These are phyloP conservation scores for Rosa hybrid DNA, from an alignment of 331 rosid species.

Conservation along the genomic window DNA sequence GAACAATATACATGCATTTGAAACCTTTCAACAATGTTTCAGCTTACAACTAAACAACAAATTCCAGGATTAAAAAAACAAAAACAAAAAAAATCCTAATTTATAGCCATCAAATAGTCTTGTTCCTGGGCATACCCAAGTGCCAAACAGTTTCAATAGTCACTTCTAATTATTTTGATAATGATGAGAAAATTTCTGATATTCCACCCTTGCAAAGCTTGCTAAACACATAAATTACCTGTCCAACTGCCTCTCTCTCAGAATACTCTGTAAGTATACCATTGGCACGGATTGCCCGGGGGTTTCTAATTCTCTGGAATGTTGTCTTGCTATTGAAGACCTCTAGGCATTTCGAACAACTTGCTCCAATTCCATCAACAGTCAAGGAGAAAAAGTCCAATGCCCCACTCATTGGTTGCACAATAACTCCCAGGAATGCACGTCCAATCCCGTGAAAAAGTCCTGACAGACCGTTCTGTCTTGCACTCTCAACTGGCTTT, in stretches of 20 bases:
- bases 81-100: neutral
- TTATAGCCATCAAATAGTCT: neutral
- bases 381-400: conserved; percentile 95
- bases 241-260: conserved; percentile 90
- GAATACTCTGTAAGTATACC: conserved; percentile 77
- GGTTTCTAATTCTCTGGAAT: conserved; percentile 77
- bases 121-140: neutral
- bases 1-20: neutral
- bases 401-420: conserved; percentile 97
- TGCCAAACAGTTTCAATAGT: conserved; percentile 2
- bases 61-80: neutral
- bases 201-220: neutral
- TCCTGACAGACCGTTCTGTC: conserved; percentile 90
- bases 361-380: conserved; percentile 97
- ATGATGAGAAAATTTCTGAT: neutral
- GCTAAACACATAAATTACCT: conserved; percentile 46
- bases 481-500: conserved; percentile 92
- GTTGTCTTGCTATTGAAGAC: conserved; percentile 65
- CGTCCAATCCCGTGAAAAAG: conserved; percentile 94
- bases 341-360: conserved; percentile 94
- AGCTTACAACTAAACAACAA: neutral
- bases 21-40: neutral
- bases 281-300: conserved; percentile 76
- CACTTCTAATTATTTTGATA: neutral
- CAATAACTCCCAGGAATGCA: conserved; percentile 86